These are phyloP conservation scores for Andrographis paniculata DNA, from an alignment of 305 asterid genomes.

Conservation along the genomic window DNA sequence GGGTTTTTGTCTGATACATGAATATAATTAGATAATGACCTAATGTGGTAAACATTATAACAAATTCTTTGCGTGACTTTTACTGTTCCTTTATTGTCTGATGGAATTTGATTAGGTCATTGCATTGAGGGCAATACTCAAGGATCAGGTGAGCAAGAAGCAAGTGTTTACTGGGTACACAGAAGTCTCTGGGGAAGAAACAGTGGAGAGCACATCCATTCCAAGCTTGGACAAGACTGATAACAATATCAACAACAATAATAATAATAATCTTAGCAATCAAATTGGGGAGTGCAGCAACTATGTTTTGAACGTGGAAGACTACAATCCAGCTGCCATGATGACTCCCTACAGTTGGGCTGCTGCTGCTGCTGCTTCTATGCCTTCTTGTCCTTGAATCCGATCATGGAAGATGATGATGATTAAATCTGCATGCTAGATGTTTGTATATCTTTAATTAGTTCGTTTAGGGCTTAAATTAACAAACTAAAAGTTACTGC, in stretches of 20 bases:
- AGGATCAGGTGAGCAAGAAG: slow-evolving; percentile 5
- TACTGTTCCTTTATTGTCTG: slow-evolving; percentile 14
- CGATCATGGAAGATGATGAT: not conserved
- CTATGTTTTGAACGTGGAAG: not conserved
- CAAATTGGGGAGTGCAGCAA: not conserved
- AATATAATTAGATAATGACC: too few species aligned
- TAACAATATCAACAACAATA: not conserved
- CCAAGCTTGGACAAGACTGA: not conserved
- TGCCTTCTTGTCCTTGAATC: slow-evolving; percentile 29
- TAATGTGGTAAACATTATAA: too few species aligned
- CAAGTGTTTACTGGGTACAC: not conserved
- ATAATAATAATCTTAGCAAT: not conserved
- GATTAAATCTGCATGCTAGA: not conserved
- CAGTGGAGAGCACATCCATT: slow-evolving; percentile 6
- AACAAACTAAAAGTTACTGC: slow-evolving; percentile 16
- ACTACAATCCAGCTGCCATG: slow-evolving; percentile 1
- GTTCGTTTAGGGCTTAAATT: not conserved
- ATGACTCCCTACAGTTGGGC: slow-evolving; percentile 38
- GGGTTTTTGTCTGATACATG: slow-evolving; percentile 12
- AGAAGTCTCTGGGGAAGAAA: slow-evolving; percentile 6
- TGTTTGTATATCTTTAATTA: slow-evolving; percentile 14
- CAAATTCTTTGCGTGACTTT: too few species aligned
- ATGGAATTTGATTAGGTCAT: not conserved
- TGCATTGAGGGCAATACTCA: slow-evolving; percentile 3
- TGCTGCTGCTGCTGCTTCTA: slow-evolving; percentile 27